Evolutionary conservation across 2,329 filamentous ascomycete species (phyloP).

Genomic region (Colletotrichum siamense): DNA sequence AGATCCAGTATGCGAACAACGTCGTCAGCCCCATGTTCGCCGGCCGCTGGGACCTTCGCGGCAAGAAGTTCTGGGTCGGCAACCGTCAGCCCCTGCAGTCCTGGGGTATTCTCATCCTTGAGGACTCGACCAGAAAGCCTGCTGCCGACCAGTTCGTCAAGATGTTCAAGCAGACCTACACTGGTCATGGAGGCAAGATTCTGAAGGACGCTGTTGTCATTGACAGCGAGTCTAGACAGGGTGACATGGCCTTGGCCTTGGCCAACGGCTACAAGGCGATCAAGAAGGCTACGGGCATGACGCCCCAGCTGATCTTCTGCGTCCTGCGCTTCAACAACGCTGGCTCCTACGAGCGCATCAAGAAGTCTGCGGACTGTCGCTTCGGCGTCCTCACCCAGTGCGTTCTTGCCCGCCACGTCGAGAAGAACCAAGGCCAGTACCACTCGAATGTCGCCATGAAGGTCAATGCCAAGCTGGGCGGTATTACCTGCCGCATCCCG

Average conservation of each 20-base stretch:
- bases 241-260: constrained; percentile 59
- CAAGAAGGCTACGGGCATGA: constrained; percentile 55
- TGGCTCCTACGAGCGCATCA: constrained; percentile 81
- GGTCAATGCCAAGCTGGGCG: constrained; percentile 94
- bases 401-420: constrained; percentile 73
- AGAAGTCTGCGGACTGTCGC: constrained; percentile 87
- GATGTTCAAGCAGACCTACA: constrained; percentile 50
- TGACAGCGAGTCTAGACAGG: constrained; percentile 24
- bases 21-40: constrained; percentile 64
- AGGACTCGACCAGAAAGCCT: constrained; percentile 55
- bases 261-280: constrained; percentile 60
- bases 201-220: constrained; percentile 34
- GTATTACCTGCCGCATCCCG: constrained; percentile 65
- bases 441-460: constrained; percentile 96
- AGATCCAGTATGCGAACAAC: constrained; percentile 69
- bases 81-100: constrained; percentile 68
- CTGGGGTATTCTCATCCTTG: constrained; percentile 79
- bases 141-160: constrained; percentile 64
- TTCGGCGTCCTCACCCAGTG: constrained; percentile 86
- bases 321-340: constrained; percentile 75
- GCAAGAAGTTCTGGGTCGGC: constrained; percentile 73
- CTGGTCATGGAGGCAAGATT: constrained; percentile 53
- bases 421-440: constrained; percentile 78
- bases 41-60: constrained; percentile 88
- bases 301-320: constrained; percentile 81